phyloP scores from a whole-genome alignment of 768 basidiomycete species.

The Suillus luteus region DNA sequence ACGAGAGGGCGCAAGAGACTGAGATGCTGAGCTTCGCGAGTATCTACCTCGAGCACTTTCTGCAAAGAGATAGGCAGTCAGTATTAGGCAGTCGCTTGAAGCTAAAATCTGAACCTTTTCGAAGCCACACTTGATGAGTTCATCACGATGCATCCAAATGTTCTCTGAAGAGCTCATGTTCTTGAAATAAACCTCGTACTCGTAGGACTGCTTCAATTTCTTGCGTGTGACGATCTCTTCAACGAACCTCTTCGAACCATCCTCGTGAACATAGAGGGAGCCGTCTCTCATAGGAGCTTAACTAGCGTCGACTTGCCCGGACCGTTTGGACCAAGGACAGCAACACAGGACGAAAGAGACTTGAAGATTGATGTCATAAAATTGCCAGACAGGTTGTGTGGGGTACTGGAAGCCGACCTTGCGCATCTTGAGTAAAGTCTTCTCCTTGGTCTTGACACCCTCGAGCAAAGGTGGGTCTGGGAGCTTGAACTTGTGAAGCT shows the following conservation, averaged over 20 bases:
- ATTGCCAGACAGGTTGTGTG: constrained; percentile 79
- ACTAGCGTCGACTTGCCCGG: constrained; percentile 98
- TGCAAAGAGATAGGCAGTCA: constrained; percentile 26
- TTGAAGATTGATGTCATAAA: constrained; percentile 94
- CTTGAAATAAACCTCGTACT: constrained; percentile 98
- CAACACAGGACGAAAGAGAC: constrained; percentile 98
- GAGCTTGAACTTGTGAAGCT: too few species aligned
- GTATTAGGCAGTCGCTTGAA: neutral
- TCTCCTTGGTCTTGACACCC: constrained; percentile 99
- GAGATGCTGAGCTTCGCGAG: constrained; percentile 94
- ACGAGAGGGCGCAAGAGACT: constrained; percentile 96
- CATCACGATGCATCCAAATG: constrained; percentile 96
- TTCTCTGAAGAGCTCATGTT: constrained; percentile 94
- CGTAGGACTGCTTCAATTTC: constrained; percentile 99
- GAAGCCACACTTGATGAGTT: constrained; percentile 96
- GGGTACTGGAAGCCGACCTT: constrained; percentile 98
- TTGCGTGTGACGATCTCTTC: constrained; percentile 90
- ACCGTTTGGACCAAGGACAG: constrained; percentile 97
- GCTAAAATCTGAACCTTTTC: constrained; percentile 67
- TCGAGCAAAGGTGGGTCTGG: constrained; percentile 96
- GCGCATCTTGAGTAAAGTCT: constrained; percentile 95
- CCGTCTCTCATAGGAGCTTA: constrained; percentile 99
- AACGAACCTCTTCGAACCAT: constrained; percentile 89
- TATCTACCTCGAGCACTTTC: constrained; percentile 98
- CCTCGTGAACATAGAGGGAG: constrained; percentile 75